Percentiles rank a stretch among this genome's conserved stretches.
Evolutionary conservation across 1,284 basidiomycete species (phyloP).

Genomic region (Cryptococcus sp.): DNA sequence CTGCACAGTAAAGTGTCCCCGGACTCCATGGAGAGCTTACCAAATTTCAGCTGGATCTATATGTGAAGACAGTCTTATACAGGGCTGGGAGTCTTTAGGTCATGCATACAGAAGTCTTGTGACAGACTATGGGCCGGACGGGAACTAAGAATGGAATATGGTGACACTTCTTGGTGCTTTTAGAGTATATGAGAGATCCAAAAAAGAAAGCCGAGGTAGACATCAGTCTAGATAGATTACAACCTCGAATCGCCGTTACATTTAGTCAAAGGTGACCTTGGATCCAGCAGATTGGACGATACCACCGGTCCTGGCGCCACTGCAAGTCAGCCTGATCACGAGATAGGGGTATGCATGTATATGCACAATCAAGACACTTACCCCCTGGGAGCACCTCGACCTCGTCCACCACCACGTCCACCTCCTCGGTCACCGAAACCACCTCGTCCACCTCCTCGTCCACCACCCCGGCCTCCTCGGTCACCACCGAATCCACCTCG

Average conservation of each 20-base stretch:
- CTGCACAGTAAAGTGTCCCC: no score
- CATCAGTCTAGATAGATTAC: no score
- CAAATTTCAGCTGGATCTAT: no score
- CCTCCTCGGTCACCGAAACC: slow-evolving; percentile 40
- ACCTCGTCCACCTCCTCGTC: slow-evolving; percentile 52
- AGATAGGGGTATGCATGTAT: background rate
- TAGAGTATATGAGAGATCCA: no score
- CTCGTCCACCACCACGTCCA: slow-evolving; percentile 34
- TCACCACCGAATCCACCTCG: slow-evolving; percentile 24
- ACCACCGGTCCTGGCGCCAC: slow-evolving; percentile 63
- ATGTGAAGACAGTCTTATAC: no score
- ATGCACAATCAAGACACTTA: slow-evolving; percentile 12
- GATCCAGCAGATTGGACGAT: slow-evolving; percentile 69
- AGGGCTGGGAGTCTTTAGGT: no score
- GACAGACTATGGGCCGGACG: no score
- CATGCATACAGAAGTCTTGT: no score
- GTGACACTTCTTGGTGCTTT: background rate
- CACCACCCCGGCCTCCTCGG: slow-evolving; percentile 44
- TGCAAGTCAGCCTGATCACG: slow-evolving; percentile 4
- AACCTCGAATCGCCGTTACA: background rate
- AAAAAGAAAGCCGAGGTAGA: no score
- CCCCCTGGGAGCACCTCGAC: slow-evolving; percentile 43
- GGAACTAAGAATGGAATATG: background rate
- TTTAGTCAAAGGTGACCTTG: slow-evolving; percentile 71
- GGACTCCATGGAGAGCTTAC: no score